Evolutionary conservation across 2,329 filamentous ascomycete species (phyloP).

Genomic region (Amesomyces nigricolor): DNA sequence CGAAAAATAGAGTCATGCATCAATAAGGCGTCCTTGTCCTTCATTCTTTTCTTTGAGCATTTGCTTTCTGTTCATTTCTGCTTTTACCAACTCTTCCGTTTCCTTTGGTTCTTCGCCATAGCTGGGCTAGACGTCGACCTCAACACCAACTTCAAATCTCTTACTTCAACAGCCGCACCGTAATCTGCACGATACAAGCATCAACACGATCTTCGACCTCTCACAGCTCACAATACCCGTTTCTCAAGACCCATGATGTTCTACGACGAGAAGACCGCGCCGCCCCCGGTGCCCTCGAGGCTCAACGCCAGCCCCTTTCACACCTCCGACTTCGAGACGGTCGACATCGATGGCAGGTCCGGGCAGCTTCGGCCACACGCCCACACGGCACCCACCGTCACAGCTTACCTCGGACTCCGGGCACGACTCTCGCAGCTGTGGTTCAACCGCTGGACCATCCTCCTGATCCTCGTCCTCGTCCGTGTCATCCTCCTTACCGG

Average conservation of each 20-base stretch:
- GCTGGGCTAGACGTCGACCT: conserved; percentile 20
- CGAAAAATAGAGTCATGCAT: conserved; percentile 12
- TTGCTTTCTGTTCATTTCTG: conserved; percentile 9
- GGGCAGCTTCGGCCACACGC: conserved; percentile 29
- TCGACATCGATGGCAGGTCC: conserved; percentile 21
- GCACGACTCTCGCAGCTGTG: conserved; percentile 91
- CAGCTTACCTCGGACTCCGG: conserved; percentile 85
- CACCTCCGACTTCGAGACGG: conserved; percentile 33
- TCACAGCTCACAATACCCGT: conserved; percentile 11
- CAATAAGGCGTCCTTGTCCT: conserved; percentile 4
- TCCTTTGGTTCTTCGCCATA: conserved; percentile 10
- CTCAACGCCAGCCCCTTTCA: conserved; percentile 30
- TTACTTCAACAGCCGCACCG: conserved; percentile 8
- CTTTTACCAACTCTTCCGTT: not conserved
- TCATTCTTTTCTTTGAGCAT: not conserved
- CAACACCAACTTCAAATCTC: conserved; percentile 7
- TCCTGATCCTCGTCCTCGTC: conserved; percentile 78
- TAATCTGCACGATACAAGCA: conserved; percentile 6
- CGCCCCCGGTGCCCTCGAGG: conserved; percentile 30
- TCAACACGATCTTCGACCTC: not conserved
- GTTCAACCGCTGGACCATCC: conserved; percentile 95
- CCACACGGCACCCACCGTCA: conserved; percentile 64
- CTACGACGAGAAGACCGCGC: conserved; percentile 26
- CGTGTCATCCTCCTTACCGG: conserved; percentile 72
- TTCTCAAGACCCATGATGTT: conserved; percentile 21